Evolutionary conservation across 179 eudicot genomes (phyloP).

Genomic region (Carnegiea gigantea): DNA sequence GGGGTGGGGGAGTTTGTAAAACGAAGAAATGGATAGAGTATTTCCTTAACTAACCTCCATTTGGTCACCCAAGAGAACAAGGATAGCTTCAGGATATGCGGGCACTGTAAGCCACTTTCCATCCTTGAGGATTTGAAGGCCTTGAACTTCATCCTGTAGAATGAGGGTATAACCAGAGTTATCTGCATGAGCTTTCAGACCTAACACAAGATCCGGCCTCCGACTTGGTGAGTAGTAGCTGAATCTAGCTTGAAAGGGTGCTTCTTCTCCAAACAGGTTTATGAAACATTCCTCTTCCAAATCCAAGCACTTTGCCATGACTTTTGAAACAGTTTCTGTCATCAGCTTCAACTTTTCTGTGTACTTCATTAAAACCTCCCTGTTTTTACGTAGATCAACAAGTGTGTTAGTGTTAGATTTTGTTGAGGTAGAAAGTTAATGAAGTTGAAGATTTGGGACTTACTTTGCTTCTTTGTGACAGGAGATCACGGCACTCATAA

Average conservation of each 20-base stretch:
- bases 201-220: conserved; percentile 18
- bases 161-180: conserved; percentile 14
- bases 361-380: conserved; percentile 19
- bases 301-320: conserved; percentile 19
- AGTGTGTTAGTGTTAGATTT: background rate
- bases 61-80: conserved; percentile 24
- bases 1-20: no score
- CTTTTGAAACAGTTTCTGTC: conserved; percentile 14
- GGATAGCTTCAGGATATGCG: conserved; percentile 19
- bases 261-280: conserved; percentile 17
- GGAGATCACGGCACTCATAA: no score
- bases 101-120: conserved; percentile 22
- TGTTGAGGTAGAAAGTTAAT: background rate
- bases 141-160: conserved; percentile 20
- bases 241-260: conserved; percentile 1
- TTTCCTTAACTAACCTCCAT: conserved; percentile 19
- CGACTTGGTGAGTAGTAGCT: conserved; percentile 17
- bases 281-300: conserved; percentile 16
- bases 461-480: no score
- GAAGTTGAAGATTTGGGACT: no score
- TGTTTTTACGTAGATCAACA: conserved; percentile 26
- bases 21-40: no score
- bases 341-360: conserved; percentile 8
- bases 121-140: conserved; percentile 14
- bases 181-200: conserved; percentile 22